Evolutionary conservation across 192 early-diverging fungal genomes (phyloP), one percentile per base, ranked within the genome.

Genomic region (Backusella tuberculispora): DNA sequence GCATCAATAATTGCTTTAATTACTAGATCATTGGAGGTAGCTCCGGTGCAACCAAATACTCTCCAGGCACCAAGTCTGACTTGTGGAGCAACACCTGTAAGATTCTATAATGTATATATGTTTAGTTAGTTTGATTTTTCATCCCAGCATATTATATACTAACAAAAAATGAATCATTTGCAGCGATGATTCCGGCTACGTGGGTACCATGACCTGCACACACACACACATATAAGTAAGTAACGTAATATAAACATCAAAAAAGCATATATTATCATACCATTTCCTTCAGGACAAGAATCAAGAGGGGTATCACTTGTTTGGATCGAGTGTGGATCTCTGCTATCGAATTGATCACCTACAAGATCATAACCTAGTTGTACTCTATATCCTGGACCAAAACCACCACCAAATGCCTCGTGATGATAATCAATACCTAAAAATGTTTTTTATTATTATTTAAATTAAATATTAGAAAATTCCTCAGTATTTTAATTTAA

Each of bases 1-100:
- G 95, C 96, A 7, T 77, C 76, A 76, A 90, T 83, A 78, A 98
- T 79, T 15, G 91, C 96, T 66, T 90, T 86, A 67, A 94, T 89
- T 41, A 97, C 88, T 46, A 95, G 73, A 65, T 95, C 94, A 38
- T 88, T 88, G 40, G 85, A 83, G 0, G 88, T 86, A 37, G 84
- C 83, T 65, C 90, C 90, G 72, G 83, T 84, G 79, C 95, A 97
- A 7, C 94, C 92, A 79, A 94, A 93, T 19, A 96, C 86, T 70
- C 95, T 85, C 86, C 93, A 98, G 6, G 86, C 87, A 9, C 92
- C 92, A 38, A 97, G 78, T 4, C 85, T 93, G 37, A 90, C 90
- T 13, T 80, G 78, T n/a, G 89, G 92, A 0, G 89, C 90, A 21
- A 93, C 88, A 29, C 92, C 92, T 1, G 83, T 80, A n/a, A 89